Evolutionary conservation across 208 protist genomes (phyloP).

Genomic region (Trypanosomatidae sp.): DNA sequence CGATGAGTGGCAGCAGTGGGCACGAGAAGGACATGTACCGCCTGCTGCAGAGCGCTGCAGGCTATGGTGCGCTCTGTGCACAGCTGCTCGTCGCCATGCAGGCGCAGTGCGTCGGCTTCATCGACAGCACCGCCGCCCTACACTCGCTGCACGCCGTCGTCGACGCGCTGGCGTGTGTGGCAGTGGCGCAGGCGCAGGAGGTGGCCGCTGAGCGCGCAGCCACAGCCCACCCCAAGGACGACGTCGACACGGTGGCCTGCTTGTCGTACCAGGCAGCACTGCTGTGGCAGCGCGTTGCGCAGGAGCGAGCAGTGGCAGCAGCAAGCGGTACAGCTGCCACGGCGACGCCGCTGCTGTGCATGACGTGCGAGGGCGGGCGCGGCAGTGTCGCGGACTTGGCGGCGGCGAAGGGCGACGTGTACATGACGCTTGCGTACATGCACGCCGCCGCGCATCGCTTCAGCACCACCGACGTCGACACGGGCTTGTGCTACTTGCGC

Average conservation of each 20-base stretch:
- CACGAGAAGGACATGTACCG: slow-evolving; percentile 58
- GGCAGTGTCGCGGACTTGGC: too few species aligned
- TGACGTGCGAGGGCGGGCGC: too few species aligned
- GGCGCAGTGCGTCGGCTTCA: slow-evolving; percentile 15
- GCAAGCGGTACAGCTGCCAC: too few species aligned
- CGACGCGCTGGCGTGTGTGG: slow-evolving; percentile 17
- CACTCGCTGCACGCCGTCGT: slow-evolving; percentile 14
- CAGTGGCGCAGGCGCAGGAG: slow-evolving; percentile 52
- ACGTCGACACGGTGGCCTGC: slow-evolving; percentile 9
- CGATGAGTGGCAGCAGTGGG: slow-evolving; percentile 6
- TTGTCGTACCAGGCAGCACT: slow-evolving; percentile 48
- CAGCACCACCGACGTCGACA: too few species aligned
- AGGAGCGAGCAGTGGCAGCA: too few species aligned
- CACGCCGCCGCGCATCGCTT: too few species aligned
- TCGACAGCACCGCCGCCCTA: slow-evolving; percentile 13
- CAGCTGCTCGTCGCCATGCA: slow-evolving; percentile 21
- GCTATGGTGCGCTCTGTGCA: slow-evolving; percentile 36
- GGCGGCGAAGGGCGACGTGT: too few species aligned
- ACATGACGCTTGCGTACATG: too few species aligned
- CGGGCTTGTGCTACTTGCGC: too few species aligned
- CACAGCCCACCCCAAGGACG: slow-evolving; percentile 18
- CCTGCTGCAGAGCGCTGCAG: slow-evolving; percentile 28
- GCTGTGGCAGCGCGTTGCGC: too few species aligned
- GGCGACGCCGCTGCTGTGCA: too few species aligned
- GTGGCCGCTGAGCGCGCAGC: slow-evolving; percentile 30